Evolutionary conservation across 2,329 filamentous ascomycete genomes (phyloP), one percentile per base, ranked within the genome.

Genomic region (Calonectria montana): DNA sequence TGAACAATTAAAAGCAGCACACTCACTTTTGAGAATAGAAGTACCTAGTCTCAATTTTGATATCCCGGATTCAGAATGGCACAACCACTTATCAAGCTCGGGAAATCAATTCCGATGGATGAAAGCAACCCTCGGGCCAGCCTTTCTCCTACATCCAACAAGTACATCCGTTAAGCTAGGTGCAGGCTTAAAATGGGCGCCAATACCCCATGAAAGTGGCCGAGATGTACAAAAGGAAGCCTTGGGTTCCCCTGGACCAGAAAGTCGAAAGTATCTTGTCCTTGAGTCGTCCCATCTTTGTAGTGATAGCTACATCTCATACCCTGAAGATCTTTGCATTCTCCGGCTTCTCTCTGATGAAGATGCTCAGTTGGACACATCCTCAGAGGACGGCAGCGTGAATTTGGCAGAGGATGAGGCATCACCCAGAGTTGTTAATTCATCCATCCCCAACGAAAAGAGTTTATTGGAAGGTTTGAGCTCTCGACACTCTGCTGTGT

Each of bases 41-140:
- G 76, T 82, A 47, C 82, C 82, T 7, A 41, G 67, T 9, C 55
- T 83, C 27, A 72, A 80, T 35, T 83, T 82, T 45, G 70, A 71
- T 1, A 74, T 76, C 25, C 69, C 77, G 16, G 50, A 67, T 6
- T 74, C 78, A 1, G 71, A 73, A 41, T 83, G 82, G 82, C 27
- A 21, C 1, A 6, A 25, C 1, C 35, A 74, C 23, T 16, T 68
- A 12, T 75, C 69, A 35, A 76, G 16, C 4, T 59, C 81, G 5
- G 70, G 73, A n/a, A 29, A 67, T 7, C 82, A 83, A 3, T 75
- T 80, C 16, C 27, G n/a, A 0, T 80, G 77, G 74, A 74, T 84
- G 18, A 69, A 50, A 15, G 65, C 74, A 16, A 65, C 65, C 1
- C 21, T 67, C 5, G 5, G 50, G 1, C 27, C 7, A 1, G 13